Evolutionary conservation across 495 filamentous ascomycete species (phyloP).

Genomic region (Aspergillus diversus): DNA sequence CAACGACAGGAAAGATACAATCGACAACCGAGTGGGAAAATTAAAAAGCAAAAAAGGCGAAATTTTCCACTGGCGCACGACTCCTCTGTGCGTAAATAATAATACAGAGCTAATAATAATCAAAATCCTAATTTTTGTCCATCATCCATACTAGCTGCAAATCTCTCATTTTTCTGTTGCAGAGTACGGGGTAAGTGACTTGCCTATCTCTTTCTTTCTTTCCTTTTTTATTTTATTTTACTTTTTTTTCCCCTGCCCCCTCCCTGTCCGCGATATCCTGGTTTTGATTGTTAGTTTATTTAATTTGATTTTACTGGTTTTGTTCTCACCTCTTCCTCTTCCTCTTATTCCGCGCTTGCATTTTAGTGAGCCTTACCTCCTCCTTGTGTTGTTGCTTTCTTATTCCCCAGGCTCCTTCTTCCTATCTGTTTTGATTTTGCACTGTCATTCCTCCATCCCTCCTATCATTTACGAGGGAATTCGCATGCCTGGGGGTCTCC

Average conservation of each 20-base stretch:
- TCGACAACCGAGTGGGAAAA: slow-evolving; percentile 15
- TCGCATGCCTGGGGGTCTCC: slow-evolving; percentile 5
- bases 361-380: slow-evolving; percentile 8
- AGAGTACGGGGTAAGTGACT: slow-evolving; percentile 15
- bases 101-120: slow-evolving; percentile 15
- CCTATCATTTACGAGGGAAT: slow-evolving; percentile 5
- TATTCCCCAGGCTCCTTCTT: slow-evolving; percentile 6
- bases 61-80: slow-evolving; percentile 25
- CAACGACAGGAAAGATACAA: slow-evolving; percentile 21
- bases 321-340: slow-evolving; percentile 4
- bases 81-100: slow-evolving; percentile 24
- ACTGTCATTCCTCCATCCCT: slow-evolving; percentile 1
- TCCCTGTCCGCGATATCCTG: no score
- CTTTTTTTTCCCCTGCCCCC: no score
- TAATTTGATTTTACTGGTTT: not conserved
- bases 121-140: slow-evolving; percentile 10
- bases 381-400: slow-evolving; percentile 8
- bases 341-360: not conserved
- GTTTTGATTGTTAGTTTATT: no score
- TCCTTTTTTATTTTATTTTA: not conserved
- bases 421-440: slow-evolving; percentile 2
- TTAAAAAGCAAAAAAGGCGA: slow-evolving; percentile 17
- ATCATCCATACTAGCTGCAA: slow-evolving; percentile 9
- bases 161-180: slow-evolving; percentile 16
- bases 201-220: not conserved